These are phyloP conservation scores for Casuarina cunninghamiana DNA, from an alignment of 306 rosid species.

Conservation along the genomic window DNA sequence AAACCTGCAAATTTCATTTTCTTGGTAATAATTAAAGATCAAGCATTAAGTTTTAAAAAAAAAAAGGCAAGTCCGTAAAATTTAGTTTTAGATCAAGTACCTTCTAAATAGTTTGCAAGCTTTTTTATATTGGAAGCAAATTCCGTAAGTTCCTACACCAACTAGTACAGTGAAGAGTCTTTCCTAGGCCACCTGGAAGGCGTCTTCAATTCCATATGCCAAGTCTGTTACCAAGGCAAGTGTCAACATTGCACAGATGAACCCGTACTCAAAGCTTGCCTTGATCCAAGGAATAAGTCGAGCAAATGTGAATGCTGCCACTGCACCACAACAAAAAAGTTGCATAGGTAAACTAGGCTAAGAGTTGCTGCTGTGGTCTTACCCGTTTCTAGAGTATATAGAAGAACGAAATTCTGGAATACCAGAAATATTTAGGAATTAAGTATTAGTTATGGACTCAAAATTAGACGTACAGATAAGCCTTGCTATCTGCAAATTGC, in stretches of 20 bases:
- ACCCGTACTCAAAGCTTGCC: constrained; percentile 81
- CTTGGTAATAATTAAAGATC: constrained; percentile 1
- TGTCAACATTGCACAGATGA: constrained; percentile 81
- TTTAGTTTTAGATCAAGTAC: constrained; percentile 25
- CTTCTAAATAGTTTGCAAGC: constrained; percentile 68
- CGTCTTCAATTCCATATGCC: constrained; percentile 52
- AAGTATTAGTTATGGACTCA: no score
- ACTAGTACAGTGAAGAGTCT: constrained; percentile 62
- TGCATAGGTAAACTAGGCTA: no score
- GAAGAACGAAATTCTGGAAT: no score
- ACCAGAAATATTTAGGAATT: no score
- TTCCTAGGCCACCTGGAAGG: constrained; percentile 56
- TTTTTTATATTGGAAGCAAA: constrained; percentile 64
- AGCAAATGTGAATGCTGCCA: constrained; percentile 62
- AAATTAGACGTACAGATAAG: no score
- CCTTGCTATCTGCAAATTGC: no score
- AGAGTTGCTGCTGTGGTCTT: no score
- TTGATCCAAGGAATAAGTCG: constrained; percentile 76
- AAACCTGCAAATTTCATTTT: constrained; percentile 51
- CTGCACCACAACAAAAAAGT: constrained; percentile 45
- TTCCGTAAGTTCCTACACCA: constrained; percentile 67
- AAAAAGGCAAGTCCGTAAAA: neutral
- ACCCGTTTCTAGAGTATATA: no score
- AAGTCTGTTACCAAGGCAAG: constrained; percentile 77
- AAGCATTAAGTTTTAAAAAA: neutral